A percentile compares a stretch with the other conserved stretches of the same genome.
Evolutionary conservation across 2,329 filamentous ascomycete genomes (phyloP).

Genomic region (Didymella keratinophila): DNA sequence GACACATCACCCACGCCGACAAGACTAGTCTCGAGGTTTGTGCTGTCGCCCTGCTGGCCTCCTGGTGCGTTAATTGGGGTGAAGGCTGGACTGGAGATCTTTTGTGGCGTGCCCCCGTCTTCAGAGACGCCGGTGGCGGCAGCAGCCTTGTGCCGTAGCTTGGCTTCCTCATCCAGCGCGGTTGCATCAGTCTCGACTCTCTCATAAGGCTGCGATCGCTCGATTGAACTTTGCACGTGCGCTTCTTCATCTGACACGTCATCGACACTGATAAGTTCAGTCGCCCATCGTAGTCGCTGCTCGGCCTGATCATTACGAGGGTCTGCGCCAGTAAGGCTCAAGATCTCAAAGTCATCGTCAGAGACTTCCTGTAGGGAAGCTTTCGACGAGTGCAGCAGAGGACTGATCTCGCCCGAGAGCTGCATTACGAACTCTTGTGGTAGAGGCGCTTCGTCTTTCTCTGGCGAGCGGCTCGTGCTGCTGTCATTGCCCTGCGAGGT

Average conservation of each 20-base stretch:
- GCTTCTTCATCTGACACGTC: neutral
- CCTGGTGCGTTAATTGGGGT: neutral
- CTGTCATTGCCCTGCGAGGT: neutral
- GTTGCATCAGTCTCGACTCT: too few species aligned
- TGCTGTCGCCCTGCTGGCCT: neutral
- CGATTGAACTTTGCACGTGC: neutral
- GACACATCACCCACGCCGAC: constrained; percentile 37
- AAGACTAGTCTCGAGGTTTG: constrained; percentile 28
- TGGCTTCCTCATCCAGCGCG: too few species aligned
- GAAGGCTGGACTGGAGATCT: neutral
- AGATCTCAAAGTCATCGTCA: constrained; percentile 10
- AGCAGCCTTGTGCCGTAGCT: neutral
- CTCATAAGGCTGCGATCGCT: neutral
- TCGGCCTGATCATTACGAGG: neutral
- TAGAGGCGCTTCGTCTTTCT: constrained; percentile 16
- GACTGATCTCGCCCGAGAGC: constrained; percentile 27
- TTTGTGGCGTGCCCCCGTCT: neutral
- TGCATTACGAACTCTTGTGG: constrained; percentile 10
- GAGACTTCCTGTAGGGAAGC: constrained; percentile 17
- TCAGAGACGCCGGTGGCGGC: too few species aligned
- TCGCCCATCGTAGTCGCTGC: neutral
- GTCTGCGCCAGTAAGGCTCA: neutral
- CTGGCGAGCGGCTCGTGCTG: neutral
- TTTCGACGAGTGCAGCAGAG: constrained; percentile 30
- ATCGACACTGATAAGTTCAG: neutral